These are phyloP conservation scores for Alternaria burnsii DNA, from an alignment of 2,329 filamentous ascomycete genomes.

Conservation along the genomic window DNA sequence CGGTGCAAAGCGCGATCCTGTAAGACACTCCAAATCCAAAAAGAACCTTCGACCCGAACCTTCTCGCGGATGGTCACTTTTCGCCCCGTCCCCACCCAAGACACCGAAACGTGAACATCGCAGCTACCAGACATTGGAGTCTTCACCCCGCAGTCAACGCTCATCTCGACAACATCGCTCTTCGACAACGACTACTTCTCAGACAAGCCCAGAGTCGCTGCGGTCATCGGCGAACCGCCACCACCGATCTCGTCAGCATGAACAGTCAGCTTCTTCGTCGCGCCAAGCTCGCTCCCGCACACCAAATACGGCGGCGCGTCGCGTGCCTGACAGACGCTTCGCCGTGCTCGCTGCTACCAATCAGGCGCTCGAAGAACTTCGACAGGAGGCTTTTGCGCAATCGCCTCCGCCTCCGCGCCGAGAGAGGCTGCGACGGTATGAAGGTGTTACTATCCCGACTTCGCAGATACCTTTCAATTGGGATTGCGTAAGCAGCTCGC, in stretches of 20 bases:
- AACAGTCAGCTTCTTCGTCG: slow-evolving; percentile 29
- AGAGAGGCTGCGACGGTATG: slow-evolving; percentile 44
- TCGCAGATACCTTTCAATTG: slow-evolving; percentile 47
- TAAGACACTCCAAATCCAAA: slow-evolving; percentile 43
- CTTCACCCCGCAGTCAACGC: slow-evolving; percentile 41
- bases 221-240: slow-evolving; percentile 33
- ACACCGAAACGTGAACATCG: slow-evolving; percentile 33
- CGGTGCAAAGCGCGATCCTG: slow-evolving; percentile 49
- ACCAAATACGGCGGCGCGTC: slow-evolving; percentile 45
- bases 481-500: slow-evolving; percentile 49
- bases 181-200: slow-evolving; percentile 8
- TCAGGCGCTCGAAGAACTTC: slow-evolving; percentile 46
- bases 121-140: slow-evolving; percentile 40
- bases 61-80: slow-evolving; percentile 41
- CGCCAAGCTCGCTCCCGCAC: slow-evolving; percentile 42
- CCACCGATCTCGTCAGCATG: slow-evolving; percentile 41
- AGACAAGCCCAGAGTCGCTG: slow-evolving; percentile 25
- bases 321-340: slow-evolving; percentile 49
- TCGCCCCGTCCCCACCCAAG: slow-evolving; percentile 43
- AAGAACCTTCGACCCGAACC: slow-evolving; percentile 36
- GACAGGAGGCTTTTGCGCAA: slow-evolving; percentile 48
- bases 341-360: slow-evolving; percentile 50
- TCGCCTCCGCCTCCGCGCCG: slow-evolving; percentile 42
- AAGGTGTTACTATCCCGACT: slow-evolving; percentile 43
- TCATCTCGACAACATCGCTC: slow-evolving; percentile 38